Conservation (phyloP, 2,329 filamentous ascomycete genomes). For the Stemphylium lycopersici region DNA sequence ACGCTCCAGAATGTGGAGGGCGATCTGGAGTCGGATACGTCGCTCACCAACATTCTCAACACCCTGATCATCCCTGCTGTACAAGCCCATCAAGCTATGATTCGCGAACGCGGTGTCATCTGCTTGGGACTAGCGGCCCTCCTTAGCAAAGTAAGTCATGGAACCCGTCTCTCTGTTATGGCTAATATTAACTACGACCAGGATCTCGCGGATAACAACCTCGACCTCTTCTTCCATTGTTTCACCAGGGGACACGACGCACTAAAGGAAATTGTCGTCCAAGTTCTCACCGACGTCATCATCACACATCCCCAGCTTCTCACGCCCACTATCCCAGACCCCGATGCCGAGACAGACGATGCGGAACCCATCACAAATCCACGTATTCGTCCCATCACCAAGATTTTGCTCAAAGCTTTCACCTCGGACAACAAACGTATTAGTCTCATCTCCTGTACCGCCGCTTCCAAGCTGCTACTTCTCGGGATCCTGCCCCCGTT, state of each 20-base stretch:
- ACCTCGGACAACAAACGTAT: constrained; percentile 71
- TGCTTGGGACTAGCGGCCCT: constrained; percentile 91
- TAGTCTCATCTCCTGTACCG: constrained; percentile 79
- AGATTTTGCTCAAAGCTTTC: constrained; percentile 83
- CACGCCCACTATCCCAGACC: constrained; percentile 57
- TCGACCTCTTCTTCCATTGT: constrained; percentile 93
- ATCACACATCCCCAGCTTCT: constrained; percentile 86
- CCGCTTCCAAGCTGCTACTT: constrained; percentile 85
- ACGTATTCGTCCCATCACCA: constrained; percentile 70
- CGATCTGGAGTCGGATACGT: constrained; percentile 84
- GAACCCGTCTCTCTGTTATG: neutral
- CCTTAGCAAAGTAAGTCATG: constrained; percentile 72
- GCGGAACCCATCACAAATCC: constrained; percentile 38
- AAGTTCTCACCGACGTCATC: constrained; percentile 91
- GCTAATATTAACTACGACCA: constrained; percentile 36
- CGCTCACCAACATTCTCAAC: constrained; percentile 97
- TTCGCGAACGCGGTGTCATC: constrained; percentile 86
- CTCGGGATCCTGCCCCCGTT: constrained; percentile 68
- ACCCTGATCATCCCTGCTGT: constrained; percentile 96
- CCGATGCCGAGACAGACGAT: constrained; percentile 52
- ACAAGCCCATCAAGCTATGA: constrained; percentile 87
- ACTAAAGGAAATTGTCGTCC: constrained; percentile 85
- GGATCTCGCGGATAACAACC: constrained; percentile 88
- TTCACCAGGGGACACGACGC: constrained; percentile 91
- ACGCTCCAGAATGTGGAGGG: constrained; percentile 94